Conservation (phyloP, 257 asterid genomes). For the Agastache rugosa region DNA sequence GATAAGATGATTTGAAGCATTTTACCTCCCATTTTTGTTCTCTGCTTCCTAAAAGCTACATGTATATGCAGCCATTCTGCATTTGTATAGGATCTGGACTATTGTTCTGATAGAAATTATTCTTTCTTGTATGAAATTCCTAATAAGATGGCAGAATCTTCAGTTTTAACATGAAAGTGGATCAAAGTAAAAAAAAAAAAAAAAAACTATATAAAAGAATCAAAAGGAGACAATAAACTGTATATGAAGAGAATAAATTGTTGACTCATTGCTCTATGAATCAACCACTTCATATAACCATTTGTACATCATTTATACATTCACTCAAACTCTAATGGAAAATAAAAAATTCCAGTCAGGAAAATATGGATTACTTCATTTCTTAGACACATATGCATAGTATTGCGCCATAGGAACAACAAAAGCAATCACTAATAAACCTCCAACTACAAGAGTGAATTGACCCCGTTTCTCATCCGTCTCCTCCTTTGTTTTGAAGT, state of each 20-base stretch:
- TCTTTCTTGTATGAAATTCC: constrained; percentile 1
- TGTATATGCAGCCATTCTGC: background rate
- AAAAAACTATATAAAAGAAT: background rate
- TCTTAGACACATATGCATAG: constrained; percentile 90
- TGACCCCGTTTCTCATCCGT: constrained; percentile 97
- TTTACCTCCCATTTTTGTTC: background rate
- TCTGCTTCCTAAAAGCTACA: background rate
- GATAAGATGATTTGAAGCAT: constrained; percentile 29
- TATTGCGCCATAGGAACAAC: constrained; percentile 99
- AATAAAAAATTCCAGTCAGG: constrained; percentile 26
- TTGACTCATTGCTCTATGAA: constrained; percentile 36
- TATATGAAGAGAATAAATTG: constrained; percentile 22
- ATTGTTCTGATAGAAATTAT: background rate
- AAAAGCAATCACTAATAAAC: constrained; percentile 95
- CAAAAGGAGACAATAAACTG: constrained; percentile 20
- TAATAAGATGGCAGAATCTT: background rate
- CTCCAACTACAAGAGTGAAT: constrained; percentile 96
- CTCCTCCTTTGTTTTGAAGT: constrained; percentile 91
- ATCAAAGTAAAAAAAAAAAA: background rate
- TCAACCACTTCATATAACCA: constrained; percentile 34
- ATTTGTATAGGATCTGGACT: background rate
- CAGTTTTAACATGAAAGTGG: background rate
- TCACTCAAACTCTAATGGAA: constrained; percentile 47
- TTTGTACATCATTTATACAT: constrained; percentile 50
- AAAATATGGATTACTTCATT: constrained; percentile 51